Percentiles rank a stretch among this genome's conserved stretches.
phyloP scores from a whole-genome alignment of 306 rosid species.

The Casuarina cunninghamiana region DNA sequence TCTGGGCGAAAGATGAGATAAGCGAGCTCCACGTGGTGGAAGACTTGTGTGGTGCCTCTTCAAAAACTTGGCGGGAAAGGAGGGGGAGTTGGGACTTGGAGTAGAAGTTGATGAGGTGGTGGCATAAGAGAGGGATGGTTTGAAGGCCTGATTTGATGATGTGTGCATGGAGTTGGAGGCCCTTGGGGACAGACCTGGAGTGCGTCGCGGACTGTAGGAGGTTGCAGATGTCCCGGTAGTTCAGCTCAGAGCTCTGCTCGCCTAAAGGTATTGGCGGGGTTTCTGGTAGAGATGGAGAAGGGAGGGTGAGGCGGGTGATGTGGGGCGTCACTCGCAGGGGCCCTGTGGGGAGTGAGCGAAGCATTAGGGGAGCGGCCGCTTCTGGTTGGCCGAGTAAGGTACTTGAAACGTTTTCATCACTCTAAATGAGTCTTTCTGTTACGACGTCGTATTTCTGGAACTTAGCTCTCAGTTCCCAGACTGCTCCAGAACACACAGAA shows the following conservation, averaged over 20 bases:
- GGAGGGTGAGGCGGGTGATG: not conserved
- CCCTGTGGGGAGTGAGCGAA: constrained; percentile 15
- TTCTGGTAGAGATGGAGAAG: constrained; percentile 5
- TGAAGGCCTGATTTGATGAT: constrained; percentile 62
- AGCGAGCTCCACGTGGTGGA: constrained; percentile 84
- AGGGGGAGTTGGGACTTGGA: constrained; percentile 66
- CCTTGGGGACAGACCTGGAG: constrained; percentile 60
- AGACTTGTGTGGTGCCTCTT: constrained; percentile 42
- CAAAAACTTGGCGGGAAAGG: constrained; percentile 46
- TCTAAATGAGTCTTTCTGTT: too few relatives aligned
- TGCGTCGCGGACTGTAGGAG: constrained; percentile 57
- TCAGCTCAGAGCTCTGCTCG: constrained; percentile 29
- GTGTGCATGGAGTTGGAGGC: constrained; percentile 75
- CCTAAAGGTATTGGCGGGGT: constrained; percentile 24
- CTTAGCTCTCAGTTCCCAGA: too few relatives aligned
- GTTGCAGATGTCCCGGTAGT: constrained; percentile 49
- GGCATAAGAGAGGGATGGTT: constrained; percentile 56
- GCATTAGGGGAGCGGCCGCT: constrained; percentile 19
- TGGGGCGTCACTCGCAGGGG: not conserved
- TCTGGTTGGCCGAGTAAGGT: too few relatives aligned
- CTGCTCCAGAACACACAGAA: too few relatives aligned
- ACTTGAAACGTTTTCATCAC: too few relatives aligned
- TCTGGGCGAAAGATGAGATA: constrained; percentile 72
- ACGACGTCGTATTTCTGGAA: too few relatives aligned
- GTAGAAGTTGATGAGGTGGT: constrained; percentile 78